Conservation (phyloP, 345 rosid genomes). For the Gossypioides kirkii region DNA sequence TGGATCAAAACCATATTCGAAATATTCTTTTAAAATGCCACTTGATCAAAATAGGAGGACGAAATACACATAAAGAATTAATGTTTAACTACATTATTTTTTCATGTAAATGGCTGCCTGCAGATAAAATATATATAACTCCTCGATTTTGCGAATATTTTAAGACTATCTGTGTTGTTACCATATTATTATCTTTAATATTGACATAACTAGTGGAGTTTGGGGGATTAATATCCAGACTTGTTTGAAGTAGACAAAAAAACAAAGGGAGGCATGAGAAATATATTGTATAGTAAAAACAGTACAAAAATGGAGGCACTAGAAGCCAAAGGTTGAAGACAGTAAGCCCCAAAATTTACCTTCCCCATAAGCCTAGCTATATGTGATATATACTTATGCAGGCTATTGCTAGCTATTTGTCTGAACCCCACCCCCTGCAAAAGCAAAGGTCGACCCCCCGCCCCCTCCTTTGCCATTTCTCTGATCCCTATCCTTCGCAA, state of each 20-base stretch:
- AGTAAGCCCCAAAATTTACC: constrained; percentile 18
- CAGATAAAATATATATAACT: not conserved
- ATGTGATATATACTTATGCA: not conserved
- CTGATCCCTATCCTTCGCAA: not conserved
- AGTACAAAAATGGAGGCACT: constrained; percentile 3
- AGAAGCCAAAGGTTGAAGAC: constrained; percentile 9
- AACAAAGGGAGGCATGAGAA: not conserved
- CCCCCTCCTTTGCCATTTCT: not conserved
- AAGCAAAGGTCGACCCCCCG: not conserved
- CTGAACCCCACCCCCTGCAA: constrained; percentile 1
- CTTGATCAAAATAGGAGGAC: not conserved
- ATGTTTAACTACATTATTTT: too few relatives aligned
- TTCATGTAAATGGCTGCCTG: not conserved
- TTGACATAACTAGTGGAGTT: too few relatives aligned
- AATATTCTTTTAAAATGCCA: too few relatives aligned
- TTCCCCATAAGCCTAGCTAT: constrained; percentile 14
- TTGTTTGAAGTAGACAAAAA: not conserved
- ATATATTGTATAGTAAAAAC: not conserved
- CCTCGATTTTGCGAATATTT: too few relatives aligned
- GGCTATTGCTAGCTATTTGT: not conserved
- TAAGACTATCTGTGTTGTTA: too few relatives aligned
- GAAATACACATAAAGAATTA: not conserved
- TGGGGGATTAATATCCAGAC: not conserved
- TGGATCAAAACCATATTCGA: too few relatives aligned
- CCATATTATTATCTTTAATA: too few relatives aligned